Evolutionary conservation across 2,329 filamentous ascomycete genomes (phyloP).

Genomic region (Clonostachys solani): DNA sequence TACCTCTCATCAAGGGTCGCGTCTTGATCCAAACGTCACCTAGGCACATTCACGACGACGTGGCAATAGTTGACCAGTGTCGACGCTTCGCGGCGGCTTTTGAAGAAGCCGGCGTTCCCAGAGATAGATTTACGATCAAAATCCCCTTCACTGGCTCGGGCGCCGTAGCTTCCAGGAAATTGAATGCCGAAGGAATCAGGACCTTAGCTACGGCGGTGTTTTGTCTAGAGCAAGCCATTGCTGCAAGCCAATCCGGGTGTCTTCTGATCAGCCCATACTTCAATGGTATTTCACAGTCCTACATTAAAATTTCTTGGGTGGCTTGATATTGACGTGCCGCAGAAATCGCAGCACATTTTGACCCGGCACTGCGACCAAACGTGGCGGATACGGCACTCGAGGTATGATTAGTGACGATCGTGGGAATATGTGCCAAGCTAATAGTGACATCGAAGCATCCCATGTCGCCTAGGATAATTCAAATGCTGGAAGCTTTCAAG

Average conservation of each 20-base stretch:
- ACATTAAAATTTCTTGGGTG: no score
- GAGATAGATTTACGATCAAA: constrained; percentile 45
- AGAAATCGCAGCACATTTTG: no score
- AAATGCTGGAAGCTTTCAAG: constrained; percentile 42
- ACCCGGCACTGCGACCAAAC: no score
- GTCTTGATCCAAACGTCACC: constrained; percentile 43
- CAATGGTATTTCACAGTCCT: no score
- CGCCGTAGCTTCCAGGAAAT: constrained; percentile 34
- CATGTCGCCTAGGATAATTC: constrained; percentile 39
- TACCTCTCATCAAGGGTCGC: constrained; percentile 30
- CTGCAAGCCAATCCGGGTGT: constrained; percentile 40
- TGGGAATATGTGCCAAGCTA: no score
- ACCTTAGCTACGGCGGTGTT: constrained; percentile 44
- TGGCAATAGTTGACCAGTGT: constrained; percentile 38
- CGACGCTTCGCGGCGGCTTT: constrained; percentile 41
- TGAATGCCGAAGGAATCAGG: constrained; percentile 36
- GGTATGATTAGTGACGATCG: no score
- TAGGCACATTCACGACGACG: constrained; percentile 37
- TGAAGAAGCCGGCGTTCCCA: constrained; percentile 32
- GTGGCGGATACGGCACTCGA: no score
- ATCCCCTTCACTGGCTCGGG: constrained; percentile 43
- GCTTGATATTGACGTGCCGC: no score
- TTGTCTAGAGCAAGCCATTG: constrained; percentile 41
- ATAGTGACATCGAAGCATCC: constrained; percentile 25
- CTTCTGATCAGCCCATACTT: constrained; percentile 42